Percentiles rank a stretch among this genome's conserved stretches.
phyloP scores from a whole-genome alignment of 176 grass and related monocot genomes.

The Raddia guianensis region DNA sequence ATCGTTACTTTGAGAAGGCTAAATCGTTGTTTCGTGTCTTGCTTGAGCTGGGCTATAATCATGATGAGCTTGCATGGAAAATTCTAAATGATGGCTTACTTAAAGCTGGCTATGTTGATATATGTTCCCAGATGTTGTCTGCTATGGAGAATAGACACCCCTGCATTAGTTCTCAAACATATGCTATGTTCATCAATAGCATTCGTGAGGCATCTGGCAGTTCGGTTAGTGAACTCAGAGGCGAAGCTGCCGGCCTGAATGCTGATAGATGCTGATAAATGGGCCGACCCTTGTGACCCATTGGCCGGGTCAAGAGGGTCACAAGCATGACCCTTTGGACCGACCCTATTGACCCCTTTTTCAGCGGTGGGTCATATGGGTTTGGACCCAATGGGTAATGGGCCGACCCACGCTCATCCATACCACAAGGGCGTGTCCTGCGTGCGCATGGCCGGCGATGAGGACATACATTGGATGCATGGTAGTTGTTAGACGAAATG shows the following conservation, averaged over 20 bases:
- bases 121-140: constrained; percentile 66
- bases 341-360: too few relatives aligned
- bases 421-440: too few relatives aligned
- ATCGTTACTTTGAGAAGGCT: constrained; percentile 64
- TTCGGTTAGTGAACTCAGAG: constrained; percentile 46
- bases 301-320: too few relatives aligned
- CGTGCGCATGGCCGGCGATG: too few relatives aligned
- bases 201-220: constrained; percentile 37
- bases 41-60: constrained; percentile 67
- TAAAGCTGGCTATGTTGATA: constrained; percentile 58
- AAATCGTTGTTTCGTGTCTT: constrained; percentile 61
- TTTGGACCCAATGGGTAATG: too few relatives aligned
- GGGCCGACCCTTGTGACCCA: too few relatives aligned
- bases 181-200: constrained; percentile 62
- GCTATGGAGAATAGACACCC: constrained; percentile 64
- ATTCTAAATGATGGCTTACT: constrained; percentile 81
- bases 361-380: too few relatives aligned
- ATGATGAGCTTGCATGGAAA: constrained; percentile 84
- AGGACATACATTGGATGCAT: too few relatives aligned
- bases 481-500: too few relatives aligned
- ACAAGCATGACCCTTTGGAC: too few relatives aligned
- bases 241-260: constrained; percentile 37
- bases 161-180: constrained; percentile 55
- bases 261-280: constrained; percentile 14
- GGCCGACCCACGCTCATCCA: too few relatives aligned